These are phyloP conservation scores for Tribonema minus DNA, from an alignment of 108 stramenopile genomes.

Conservation along the genomic window DNA sequence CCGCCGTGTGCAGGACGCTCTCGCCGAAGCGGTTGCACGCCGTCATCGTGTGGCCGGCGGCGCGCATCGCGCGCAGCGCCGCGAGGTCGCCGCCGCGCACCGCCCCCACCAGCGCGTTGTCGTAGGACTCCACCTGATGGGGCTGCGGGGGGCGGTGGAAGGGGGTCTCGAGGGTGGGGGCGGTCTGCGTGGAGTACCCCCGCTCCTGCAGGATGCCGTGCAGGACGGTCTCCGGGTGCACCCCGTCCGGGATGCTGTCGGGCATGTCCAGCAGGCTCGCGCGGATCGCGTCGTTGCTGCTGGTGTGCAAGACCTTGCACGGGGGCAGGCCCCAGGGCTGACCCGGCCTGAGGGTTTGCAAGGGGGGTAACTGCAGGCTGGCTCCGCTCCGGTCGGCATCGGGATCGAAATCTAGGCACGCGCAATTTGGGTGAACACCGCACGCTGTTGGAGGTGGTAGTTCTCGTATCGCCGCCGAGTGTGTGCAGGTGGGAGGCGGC, in stretches of 20 bases:
- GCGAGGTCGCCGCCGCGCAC: conserved; percentile 64
- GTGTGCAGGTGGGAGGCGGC: no score
- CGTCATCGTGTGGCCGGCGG: conserved; percentile 67
- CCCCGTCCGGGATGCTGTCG: not conserved
- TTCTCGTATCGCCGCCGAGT: no score
- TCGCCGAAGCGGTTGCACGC: conserved; percentile 72
- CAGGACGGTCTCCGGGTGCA: conserved; percentile 64
- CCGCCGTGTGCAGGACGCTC: conserved; percentile 40
- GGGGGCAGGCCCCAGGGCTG: not conserved
- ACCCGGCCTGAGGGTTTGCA: not conserved
- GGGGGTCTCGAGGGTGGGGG: conserved; percentile 43
- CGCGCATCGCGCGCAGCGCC: conserved; percentile 56
- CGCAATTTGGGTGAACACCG: no score
- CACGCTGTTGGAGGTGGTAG: no score
- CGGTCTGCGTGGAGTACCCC: conserved; percentile 61
- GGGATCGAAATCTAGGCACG: no score
- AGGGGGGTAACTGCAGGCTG: not conserved
- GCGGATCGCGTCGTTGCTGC: conserved; percentile 12
- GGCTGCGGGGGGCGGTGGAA: conserved; percentile 72
- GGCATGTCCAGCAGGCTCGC: not conserved
- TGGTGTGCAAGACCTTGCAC: not conserved
- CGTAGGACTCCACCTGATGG: conserved; percentile 73
- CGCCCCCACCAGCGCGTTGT: conserved; percentile 67
- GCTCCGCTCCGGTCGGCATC: no score
- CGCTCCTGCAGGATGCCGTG: conserved; percentile 56